Percentiles rank a stretch among this genome's conserved stretches.
phyloP scores from a whole-genome alignment of 2,329 filamentous ascomycete genomes.

The Hymenoscyphus occultus region DNA sequence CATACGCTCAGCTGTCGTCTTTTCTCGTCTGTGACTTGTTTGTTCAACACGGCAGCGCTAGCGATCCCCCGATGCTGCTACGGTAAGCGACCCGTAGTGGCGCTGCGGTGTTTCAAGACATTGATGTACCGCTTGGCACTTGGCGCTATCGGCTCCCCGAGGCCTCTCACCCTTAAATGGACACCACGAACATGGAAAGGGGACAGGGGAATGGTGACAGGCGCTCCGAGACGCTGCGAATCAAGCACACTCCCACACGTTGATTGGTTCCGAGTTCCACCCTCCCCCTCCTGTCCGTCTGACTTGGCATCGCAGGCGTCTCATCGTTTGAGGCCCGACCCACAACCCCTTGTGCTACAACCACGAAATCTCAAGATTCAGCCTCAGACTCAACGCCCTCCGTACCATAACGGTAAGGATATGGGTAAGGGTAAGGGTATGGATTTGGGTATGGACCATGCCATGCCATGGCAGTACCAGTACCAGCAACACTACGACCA shows the following conservation, averaged over 20 bases:
- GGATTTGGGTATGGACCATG: too few species aligned
- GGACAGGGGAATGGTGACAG: background rate
- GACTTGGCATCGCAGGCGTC: constrained; percentile 20
- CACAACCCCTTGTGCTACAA: background rate
- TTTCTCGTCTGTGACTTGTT: background rate
- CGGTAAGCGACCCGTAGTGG: background rate
- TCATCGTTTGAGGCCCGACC: constrained; percentile 12
- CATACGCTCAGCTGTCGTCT: background rate
- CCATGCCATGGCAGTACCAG: too few species aligned
- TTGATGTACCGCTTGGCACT: background rate
- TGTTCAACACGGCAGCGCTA: background rate
- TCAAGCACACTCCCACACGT: constrained; percentile 7
- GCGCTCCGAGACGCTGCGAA: background rate
- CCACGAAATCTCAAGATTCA: background rate
- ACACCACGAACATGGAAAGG: background rate
- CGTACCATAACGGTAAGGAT: too few species aligned
- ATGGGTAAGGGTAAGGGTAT: too few species aligned
- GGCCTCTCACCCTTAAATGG: too few species aligned
- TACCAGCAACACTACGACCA: too few species aligned
- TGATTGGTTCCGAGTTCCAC: constrained; percentile 15
- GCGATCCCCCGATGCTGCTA: background rate
- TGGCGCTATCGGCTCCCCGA: too few species aligned
- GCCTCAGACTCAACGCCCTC: background rate
- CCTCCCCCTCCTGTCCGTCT: constrained; percentile 11
- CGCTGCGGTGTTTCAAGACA: background rate